Conservation (phyloP, 257 asterid genomes). For the Scutellaria baicalensis region DNA sequence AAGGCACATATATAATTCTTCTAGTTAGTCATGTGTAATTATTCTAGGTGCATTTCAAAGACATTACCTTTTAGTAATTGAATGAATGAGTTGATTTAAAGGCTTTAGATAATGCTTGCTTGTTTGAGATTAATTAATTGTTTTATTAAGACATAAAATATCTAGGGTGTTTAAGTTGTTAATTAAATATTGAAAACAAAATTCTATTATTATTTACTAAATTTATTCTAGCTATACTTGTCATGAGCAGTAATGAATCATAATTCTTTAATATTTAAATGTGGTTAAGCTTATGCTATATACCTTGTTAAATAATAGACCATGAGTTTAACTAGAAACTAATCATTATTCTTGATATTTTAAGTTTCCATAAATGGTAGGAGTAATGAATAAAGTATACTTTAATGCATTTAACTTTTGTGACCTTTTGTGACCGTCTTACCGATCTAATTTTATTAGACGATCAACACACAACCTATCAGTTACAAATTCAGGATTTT, state of each 20-base stretch:
- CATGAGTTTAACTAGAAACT: not conserved
- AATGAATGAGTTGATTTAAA: slow-evolving; percentile 20
- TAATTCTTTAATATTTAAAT: slow-evolving; percentile 1
- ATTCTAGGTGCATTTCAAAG: slow-evolving; percentile 52
- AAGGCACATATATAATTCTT: slow-evolving; percentile 14
- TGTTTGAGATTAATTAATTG: not conserved
- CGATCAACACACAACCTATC: too few species aligned
- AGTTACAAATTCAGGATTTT: too few species aligned
- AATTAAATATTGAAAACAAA: slow-evolving; percentile 21
- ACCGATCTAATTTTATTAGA: too few species aligned
- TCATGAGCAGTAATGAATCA: not conserved
- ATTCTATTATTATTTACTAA: not conserved
- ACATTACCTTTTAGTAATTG: slow-evolving; percentile 34
- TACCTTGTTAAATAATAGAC: not conserved
- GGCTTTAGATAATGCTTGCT: slow-evolving; percentile 16
- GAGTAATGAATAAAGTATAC: too few species aligned
- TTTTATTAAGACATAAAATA: not conserved
- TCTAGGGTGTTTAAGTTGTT: not conserved
- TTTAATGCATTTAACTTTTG: too few species aligned
- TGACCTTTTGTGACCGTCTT: too few species aligned
- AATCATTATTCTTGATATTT: slow-evolving; percentile 33
- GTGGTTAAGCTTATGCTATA: slow-evolving; percentile 7
- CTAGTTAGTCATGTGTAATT: slow-evolving; percentile 30
- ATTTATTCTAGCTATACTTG: not conserved
- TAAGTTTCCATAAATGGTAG: slow-evolving; percentile 33